phyloP scores from a whole-genome alignment of 2,329 filamentous ascomycete genomes.

The Epichloe elymi region DNA sequence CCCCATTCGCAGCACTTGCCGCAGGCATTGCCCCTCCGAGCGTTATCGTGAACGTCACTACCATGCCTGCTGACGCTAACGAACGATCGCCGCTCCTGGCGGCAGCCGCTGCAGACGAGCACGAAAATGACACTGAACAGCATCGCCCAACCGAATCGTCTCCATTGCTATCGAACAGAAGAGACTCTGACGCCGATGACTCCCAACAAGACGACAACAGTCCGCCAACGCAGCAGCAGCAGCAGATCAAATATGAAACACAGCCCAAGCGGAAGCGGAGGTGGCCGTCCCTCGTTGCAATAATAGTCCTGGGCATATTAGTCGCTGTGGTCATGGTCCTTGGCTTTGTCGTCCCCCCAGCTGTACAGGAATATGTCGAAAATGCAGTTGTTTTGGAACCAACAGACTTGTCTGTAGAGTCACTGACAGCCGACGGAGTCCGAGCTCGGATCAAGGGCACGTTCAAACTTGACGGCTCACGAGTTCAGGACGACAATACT shows the following conservation, averaged over 20 bases:
- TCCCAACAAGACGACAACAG: slow-evolving; percentile 6
- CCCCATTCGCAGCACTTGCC: background rate
- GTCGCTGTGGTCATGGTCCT: slow-evolving; percentile 59
- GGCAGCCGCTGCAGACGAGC: slow-evolving; percentile 15
- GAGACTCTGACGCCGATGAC: slow-evolving; percentile 17
- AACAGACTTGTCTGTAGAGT: slow-evolving; percentile 71
- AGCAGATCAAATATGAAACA: slow-evolving; percentile 11
- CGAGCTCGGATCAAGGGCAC: slow-evolving; percentile 69
- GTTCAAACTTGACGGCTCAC: slow-evolving; percentile 65
- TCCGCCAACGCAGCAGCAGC: slow-evolving; percentile 18
- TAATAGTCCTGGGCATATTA: slow-evolving; percentile 49
- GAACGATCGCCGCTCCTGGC: slow-evolving; percentile 33
- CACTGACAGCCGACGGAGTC: slow-evolving; percentile 67
- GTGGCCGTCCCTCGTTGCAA: slow-evolving; percentile 71
- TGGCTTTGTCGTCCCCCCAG: slow-evolving; percentile 68
- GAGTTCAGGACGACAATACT: slow-evolving; percentile 57
- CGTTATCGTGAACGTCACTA: slow-evolving; percentile 4
- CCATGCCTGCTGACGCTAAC: slow-evolving; percentile 27
- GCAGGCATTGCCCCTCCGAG: background rate
- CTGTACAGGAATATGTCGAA: slow-evolving; percentile 75
- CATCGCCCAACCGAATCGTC: slow-evolving; percentile 29
- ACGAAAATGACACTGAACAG: slow-evolving; percentile 10
- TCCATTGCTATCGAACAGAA: slow-evolving; percentile 31
- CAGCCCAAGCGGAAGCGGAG: slow-evolving; percentile 18
- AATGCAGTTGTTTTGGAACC: slow-evolving; percentile 72